Conservation (phyloP, 179 eudicot genomes). For the Carnegiea gigantea region DNA sequence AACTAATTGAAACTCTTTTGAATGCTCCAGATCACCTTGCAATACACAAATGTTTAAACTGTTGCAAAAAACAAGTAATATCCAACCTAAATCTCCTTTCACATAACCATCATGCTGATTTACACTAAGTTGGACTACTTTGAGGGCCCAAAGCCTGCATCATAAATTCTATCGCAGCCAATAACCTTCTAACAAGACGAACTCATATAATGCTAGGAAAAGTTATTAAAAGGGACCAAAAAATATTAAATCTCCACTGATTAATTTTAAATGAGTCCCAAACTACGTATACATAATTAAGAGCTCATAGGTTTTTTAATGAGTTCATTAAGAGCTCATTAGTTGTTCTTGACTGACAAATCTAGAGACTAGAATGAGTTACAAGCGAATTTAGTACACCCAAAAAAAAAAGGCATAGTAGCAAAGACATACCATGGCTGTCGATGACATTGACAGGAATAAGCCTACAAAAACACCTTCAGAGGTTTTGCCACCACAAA, state of each 20-base stretch:
- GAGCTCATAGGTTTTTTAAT: no score
- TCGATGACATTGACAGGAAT: conserved; percentile 92
- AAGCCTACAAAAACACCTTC: conserved; percentile 90
- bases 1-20: no score
- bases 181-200: no score
- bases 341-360: not conserved
- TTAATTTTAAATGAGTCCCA: no score
- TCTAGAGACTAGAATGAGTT: not conserved
- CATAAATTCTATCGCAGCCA: no score
- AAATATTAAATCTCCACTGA: no score
- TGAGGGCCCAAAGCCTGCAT: no score
- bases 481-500: conserved; percentile 78
- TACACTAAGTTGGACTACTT: no score
- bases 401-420: not conserved
- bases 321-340: not conserved
- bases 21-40: no score
- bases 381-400: not conserved
- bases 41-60: not conserved
- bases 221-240: no score
- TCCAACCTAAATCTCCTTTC: not conserved
- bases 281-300: no score
- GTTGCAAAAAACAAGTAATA: not conserved
- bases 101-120: not conserved
- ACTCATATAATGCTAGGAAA: no score
- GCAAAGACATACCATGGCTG: conserved; percentile 43